Evolutionary conservation across 1,284 basidiomycete species (phyloP).

Genomic region (Ceratobasidium papillatum): DNA sequence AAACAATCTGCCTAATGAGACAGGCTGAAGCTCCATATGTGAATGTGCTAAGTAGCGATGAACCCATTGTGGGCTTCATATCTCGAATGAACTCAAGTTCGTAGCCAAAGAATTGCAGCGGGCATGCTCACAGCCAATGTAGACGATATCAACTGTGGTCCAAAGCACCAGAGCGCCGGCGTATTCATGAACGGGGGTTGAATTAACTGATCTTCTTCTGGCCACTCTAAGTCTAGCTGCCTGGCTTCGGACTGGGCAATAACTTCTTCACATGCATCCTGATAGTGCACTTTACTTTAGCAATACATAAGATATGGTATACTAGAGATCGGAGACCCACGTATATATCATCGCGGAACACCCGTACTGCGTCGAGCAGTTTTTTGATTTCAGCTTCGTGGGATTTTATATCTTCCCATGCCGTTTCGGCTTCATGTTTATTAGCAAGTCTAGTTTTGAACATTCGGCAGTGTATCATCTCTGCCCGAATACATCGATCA

Average conservation of each 20-base stretch:
- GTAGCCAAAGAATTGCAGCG: not conserved
- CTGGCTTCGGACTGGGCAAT: not conserved
- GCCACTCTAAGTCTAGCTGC: not conserved
- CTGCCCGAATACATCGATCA: not conserved
- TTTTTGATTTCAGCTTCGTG: not conserved
- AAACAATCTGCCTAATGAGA: not conserved
- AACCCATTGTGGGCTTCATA: not conserved
- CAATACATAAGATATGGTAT: not conserved
- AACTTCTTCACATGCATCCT: not conserved
- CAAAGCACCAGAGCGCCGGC: not conserved
- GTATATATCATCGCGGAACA: not conserved
- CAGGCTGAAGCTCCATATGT: not conserved
- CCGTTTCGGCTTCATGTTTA: not conserved
- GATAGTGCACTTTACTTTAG: not conserved
- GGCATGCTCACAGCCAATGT: not conserved
- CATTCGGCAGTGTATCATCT: not conserved
- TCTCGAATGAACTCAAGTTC: not conserved
- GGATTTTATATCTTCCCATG: not conserved
- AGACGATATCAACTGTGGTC: not conserved
- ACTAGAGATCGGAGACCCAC: not conserved
- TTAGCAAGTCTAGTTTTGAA: not conserved
- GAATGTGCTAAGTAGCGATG: not conserved
- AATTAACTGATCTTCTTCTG: not conserved
- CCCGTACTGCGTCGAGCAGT: not conserved
- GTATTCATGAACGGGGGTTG: not conserved